Base-by-base conservation (phyloP, 768 basidiomycete genomes). In the Rhodosporidiobolus sp. region DNA sequence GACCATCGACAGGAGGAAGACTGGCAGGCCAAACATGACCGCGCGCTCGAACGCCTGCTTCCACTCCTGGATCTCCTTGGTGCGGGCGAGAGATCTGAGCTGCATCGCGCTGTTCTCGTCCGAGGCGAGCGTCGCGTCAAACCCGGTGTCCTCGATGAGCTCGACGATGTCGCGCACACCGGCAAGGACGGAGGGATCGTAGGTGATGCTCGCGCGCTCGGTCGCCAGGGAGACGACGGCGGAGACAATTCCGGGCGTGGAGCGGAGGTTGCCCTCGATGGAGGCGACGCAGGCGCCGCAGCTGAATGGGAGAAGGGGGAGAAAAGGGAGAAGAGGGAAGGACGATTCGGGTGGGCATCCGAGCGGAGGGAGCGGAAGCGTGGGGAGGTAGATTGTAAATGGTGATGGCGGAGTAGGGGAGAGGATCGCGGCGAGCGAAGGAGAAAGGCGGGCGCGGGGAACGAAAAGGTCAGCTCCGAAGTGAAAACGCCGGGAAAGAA, bases 61-160 rank as follows among this genome's bases (percentile, higher is more conserved):
- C 96, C 96, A 99, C 79, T 94, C 90, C 74, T 90, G 85, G 53
- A 97, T 89, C 81, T 98, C 96, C 81, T 92, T 93, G 43, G 89
- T 89, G 17, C 91, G 88, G 6, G 89, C 89, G 65, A 96, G 88
- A 1, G 92, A 93, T 64, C 87, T 87, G 17, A 92, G 83, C 80
- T 96, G 93, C 11, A 92, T 91, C 2, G 87, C 87, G 76, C 94
- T 88, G 70, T 88, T 84, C 65, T 91, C 86, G 77, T 92, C 88
- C 6, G 74, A 69, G 3, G 88, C 86, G 24, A 96, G 84, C 79
- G 94, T 88, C 11, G 91, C 92, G 79, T 95, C 90, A 79, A 91
- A 94, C 35, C 92, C 93, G 84, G 91, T 88, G 63, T 92, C 91
- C 76, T 90, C 90, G 67, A 96, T 87, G 63, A 86, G 86, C 70